Base-by-base conservation (phyloP, 164 flowering plant genomes). In the Dillenia suffruticosa region DNA sequence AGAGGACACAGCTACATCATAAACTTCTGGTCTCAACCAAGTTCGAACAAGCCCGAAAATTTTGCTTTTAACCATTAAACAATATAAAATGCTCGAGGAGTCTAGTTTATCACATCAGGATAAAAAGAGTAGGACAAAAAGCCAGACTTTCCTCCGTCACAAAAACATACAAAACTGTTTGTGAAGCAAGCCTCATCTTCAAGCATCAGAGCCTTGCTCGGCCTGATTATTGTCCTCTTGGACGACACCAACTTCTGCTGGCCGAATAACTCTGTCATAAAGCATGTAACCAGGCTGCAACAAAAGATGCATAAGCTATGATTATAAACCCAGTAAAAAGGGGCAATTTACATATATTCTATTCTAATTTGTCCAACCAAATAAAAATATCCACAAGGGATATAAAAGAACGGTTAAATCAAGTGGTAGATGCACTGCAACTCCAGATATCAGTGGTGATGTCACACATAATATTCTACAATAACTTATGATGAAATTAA, bases 221-320 rank as follows among this genome's bases (percentile, higher is more conserved):
- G 69, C 65, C 16, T 63, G 67, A 15, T 62, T 57, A 16, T 57
- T 48, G 24, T 73, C 61, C 12, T 68, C 80, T 43, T 58, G 69
- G 13, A 88, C 83, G 13, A 92, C 96, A 57, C 96, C 96, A 64
- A 92, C 98, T 72, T 92, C 96, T 19, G 98, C 98, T 3, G 95
- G 95, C 19, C 98, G 80, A 50, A 92, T 69, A 46, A 92, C 72
- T 50, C 98, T 78, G 26, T 89, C 96, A 51, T 84, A 68, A 2
- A 92, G 81, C 72, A 64, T 74, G 75, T 88, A 92, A 32, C 98
- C 95, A 6, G 87, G 12, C 98, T 92, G 89, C 73, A 78, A 44
- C 51, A 51, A 5, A 32, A 32, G 40, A 32, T 32, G 40, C 40
- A 32, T 32, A 5, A 32, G 7, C 0, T 32, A 32, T 32, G 40